phyloP scores from a whole-genome alignment of 768 basidiomycete genomes.

The Pulveroboletus ravenelii region DNA sequence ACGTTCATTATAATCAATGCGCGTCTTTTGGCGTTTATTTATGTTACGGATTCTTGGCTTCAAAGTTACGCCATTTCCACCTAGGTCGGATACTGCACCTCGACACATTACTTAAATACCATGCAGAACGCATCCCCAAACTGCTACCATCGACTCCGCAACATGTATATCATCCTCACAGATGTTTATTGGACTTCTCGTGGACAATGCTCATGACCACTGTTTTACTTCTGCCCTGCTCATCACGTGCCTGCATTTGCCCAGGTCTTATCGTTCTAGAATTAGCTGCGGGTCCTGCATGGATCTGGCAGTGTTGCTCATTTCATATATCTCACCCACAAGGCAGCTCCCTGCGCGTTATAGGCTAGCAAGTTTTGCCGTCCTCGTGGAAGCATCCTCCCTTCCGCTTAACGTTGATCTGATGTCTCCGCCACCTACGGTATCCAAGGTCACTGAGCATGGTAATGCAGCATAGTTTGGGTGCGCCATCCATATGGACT shows the following conservation, averaged over 20 bases:
- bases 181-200: slow-evolving; percentile 12
- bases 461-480: slow-evolving; percentile 58
- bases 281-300: slow-evolving; percentile 1
- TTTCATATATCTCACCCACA: neutral
- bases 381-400: neutral
- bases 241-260: slow-evolving; percentile 7
- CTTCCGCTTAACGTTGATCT: slow-evolving; percentile 5
- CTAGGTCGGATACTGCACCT: neutral
- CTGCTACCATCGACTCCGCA: slow-evolving; percentile 7
- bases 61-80: slow-evolving; percentile 1
- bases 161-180: slow-evolving; percentile 18
- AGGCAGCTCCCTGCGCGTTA: neutral
- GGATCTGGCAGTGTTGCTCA: neutral
- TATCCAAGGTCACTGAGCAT: slow-evolving; percentile 45
- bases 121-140: neutral
- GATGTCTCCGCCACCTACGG: slow-evolving; percentile 44
- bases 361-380: slow-evolving; percentile 6
- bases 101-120: too few species aligned
- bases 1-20: slow-evolving; percentile 19
- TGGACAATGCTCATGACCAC: slow-evolving; percentile 8
- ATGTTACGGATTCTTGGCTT: slow-evolving; percentile 2
- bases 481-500: slow-evolving; percentile 65
- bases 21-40: slow-evolving; percentile 3
- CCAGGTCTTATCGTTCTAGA: slow-evolving; percentile 11
- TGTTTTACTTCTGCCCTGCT: neutral